Evolutionary conservation across 352 stramenopile genomes (phyloP), one percentile per base, ranked within the genome.

Genomic region (Globisporangium spiculum): DNA sequence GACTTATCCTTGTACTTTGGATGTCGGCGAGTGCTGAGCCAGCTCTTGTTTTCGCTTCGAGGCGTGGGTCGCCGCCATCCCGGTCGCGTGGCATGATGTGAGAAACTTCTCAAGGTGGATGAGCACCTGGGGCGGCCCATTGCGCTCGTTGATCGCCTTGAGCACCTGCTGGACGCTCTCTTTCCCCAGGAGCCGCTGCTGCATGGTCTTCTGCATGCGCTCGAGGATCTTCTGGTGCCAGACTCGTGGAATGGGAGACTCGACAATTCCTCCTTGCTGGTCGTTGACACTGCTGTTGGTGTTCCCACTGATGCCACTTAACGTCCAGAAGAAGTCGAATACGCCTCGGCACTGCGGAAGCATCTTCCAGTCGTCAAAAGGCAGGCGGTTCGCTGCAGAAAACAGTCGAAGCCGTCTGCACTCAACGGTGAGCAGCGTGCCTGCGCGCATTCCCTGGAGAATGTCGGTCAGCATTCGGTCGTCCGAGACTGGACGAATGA

Each of bases 351-450:
- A 75, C 16, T 76, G 55, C 14, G 75, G 60, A n/a, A 91, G 70
- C 20, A 75, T 32, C 36, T 63, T 58, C 80, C 80, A 91, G 55
- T 81, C 72, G 48, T 84, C 76, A 50, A 84, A 80, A 20, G 75
- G 73, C 14, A 91, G 66, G 1, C 77, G 69, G 34, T 91, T 89
- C 6, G 74, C 61, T 41, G 68, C 38, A 9, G 83, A 89, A 64
- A 88, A 91, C 4, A 89, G 69, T 3, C 83, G 79, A 22, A 91
- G 68, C 0, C 83, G 76, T 0, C 83, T 79, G 60, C 80, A 91
- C 24, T 85, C 62, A 18, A 87, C 68, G 3, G 73, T 73, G 18
- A 75, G 65, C 32, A 86, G 62, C 8, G 73, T 54, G n/a, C 70
- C 74, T 5, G 65, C 55, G 5, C 68, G 69, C 20, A 80, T 48